These are phyloP conservation scores for Apiospora marii DNA, from an alignment of 2,329 filamentous ascomycete species.

Conservation along the genomic window DNA sequence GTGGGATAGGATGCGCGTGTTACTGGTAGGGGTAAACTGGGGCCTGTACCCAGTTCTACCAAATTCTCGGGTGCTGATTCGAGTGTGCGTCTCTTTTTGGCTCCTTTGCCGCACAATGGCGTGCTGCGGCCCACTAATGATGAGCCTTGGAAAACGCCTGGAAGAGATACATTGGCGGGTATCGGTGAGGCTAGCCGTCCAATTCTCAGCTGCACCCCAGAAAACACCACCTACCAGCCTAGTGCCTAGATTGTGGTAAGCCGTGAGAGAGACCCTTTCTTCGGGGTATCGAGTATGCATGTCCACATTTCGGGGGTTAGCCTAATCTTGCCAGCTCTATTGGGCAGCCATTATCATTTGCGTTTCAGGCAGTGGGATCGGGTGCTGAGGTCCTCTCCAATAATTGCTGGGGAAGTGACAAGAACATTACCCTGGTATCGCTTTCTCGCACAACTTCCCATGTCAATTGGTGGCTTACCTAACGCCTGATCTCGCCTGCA, in stretches of 20 bases:
- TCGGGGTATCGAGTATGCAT: not conserved
- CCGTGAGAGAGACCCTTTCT: not conserved
- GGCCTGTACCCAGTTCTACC: conserved; percentile 1
- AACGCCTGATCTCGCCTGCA: not conserved
- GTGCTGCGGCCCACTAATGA: conserved; percentile 5
- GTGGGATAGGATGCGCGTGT: not conserved
- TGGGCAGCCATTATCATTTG: not conserved
- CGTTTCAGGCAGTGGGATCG: not conserved
- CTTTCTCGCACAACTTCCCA: not conserved
- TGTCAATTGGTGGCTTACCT: not conserved
- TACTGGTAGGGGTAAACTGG: conserved; percentile 13
- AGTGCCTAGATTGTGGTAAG: not conserved
- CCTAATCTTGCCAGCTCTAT: not conserved
- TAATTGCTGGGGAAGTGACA: not conserved
- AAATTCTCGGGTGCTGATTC: conserved; percentile 9
- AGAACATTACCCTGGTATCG: not conserved
- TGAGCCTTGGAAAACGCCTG: not conserved
- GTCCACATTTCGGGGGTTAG: not conserved
- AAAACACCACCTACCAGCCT: not conserved
- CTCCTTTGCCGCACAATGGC: conserved; percentile 14
- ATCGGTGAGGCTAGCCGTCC: conserved; percentile 15
- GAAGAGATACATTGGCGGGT: not conserved
- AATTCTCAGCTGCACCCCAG: conserved; percentile 13
- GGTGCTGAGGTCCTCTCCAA: not conserved
- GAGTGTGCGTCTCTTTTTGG: not conserved